A percentile compares a stretch with the other conserved stretches of the same genome.
Conservation (phyloP, 164 flowering plant species). For the Cinnamomum micranthum region DNA sequence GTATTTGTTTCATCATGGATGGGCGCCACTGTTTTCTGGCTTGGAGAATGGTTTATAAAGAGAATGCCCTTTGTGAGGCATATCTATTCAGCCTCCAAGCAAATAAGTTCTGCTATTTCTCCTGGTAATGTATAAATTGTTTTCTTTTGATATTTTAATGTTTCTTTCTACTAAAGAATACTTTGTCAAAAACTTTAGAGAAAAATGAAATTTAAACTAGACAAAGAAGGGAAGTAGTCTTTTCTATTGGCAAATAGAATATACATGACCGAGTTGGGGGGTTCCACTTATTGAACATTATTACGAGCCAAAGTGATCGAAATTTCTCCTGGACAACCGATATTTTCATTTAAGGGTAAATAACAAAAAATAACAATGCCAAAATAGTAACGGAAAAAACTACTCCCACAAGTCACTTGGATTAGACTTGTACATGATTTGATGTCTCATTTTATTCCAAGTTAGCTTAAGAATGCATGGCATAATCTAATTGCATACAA, state of each 20-base stretch:
- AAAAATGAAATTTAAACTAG: too few relatives aligned
- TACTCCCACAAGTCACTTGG: background rate
- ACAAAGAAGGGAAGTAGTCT: too few relatives aligned
- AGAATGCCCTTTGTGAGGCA: conserved; percentile 78
- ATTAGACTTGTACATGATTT: background rate
- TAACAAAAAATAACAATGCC: too few relatives aligned
- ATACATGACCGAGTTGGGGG: background rate
- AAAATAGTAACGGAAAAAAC: too few relatives aligned
- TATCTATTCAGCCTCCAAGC: conserved; percentile 84
- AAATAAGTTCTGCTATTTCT: conserved; percentile 81
- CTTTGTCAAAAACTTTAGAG: too few relatives aligned
- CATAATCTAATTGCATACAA: background rate
- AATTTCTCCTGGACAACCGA: background rate
- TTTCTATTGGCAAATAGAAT: too few relatives aligned
- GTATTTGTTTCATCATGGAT: conserved; percentile 88
- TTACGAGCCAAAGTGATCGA: background rate
- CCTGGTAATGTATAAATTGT: conserved; percentile 48
- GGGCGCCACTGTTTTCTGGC: conserved; percentile 72
- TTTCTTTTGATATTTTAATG: background rate
- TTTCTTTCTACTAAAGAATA: background rate
- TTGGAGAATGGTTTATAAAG: conserved; percentile 88
- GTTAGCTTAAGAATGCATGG: background rate
- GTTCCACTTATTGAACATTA: background rate
- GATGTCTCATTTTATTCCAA: background rate
- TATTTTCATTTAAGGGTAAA: background rate